A percentile compares a stretch with the other conserved stretches of the same genome.
phyloP scores from a whole-genome alignment of 345 rosid genomes.

The Gossypium anomalum region DNA sequence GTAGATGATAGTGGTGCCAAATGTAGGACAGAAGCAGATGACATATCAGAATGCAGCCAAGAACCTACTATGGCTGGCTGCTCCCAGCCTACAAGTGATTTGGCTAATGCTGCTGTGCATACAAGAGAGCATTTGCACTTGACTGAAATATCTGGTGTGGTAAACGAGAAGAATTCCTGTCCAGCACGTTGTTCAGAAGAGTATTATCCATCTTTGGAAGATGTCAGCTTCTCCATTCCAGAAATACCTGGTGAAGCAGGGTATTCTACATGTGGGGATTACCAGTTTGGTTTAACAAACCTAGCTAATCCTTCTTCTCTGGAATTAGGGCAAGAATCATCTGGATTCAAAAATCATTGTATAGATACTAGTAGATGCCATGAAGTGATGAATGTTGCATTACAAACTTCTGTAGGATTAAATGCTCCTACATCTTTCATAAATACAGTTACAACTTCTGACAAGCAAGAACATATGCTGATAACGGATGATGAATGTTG shows the following conservation, averaged over 20 bases:
- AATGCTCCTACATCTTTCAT: slow-evolving; percentile 42
- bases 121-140: slow-evolving; percentile 42
- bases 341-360: not conserved
- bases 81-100: slow-evolving; percentile 59
- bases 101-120: slow-evolving; percentile 37
- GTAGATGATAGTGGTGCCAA: slow-evolving; percentile 59
- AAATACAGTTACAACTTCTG: slow-evolving; percentile 31
- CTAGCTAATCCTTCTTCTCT: too few relatives aligned
- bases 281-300: slow-evolving; percentile 29
- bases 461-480: slow-evolving; percentile 49
- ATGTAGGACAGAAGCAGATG: slow-evolving; percentile 57
- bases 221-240: slow-evolving; percentile 45
- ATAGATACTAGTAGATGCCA: slow-evolving; percentile 35
- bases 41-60: slow-evolving; percentile 89
- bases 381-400: slow-evolving; percentile 38
- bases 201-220: slow-evolving; percentile 48
- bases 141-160: slow-evolving; percentile 40
- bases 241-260: slow-evolving; percentile 54
- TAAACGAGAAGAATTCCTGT: slow-evolving; percentile 54
- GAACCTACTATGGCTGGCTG: slow-evolving; percentile 51
- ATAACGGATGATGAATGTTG: slow-evolving; percentile 89
- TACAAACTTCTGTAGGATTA: slow-evolving; percentile 42
- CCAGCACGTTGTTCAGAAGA: slow-evolving; percentile 58
- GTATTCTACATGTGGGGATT: slow-evolving; percentile 39
- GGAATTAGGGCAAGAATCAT: too few relatives aligned